These are phyloP conservation scores for Plasmodium gallinaceum DNA, from an alignment of 169 alveolate genomes.

Conservation along the genomic window DNA sequence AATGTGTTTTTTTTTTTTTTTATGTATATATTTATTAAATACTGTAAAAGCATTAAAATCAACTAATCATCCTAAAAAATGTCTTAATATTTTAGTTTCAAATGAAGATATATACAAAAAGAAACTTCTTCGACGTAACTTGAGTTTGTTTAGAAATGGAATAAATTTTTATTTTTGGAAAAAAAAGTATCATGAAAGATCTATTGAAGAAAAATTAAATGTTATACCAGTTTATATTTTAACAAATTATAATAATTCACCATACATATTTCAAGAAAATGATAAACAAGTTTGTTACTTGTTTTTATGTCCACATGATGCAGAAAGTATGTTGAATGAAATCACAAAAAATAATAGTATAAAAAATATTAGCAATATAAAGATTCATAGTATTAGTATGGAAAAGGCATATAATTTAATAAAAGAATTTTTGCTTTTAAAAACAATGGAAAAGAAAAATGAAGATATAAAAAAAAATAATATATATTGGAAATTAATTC, in stretches of 20 bases:
- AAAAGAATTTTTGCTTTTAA: constrained; percentile 47
- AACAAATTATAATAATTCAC: constrained; percentile 66
- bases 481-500: constrained; percentile 57
- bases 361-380: constrained; percentile 38
- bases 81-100: background rate
- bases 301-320: constrained; percentile 73
- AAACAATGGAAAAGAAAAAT: constrained; percentile 26
- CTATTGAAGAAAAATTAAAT: constrained; percentile 58
- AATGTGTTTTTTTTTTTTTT: constrained; percentile 26
- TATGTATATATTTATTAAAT: constrained; percentile 28
- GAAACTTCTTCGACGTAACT: background rate
- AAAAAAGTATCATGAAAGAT: constrained; percentile 61
- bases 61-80: background rate
- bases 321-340: constrained; percentile 58
- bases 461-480: constrained; percentile 32
- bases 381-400: constrained; percentile 42
- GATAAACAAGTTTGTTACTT: constrained; percentile 64
- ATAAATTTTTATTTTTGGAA: constrained; percentile 45
- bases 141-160: constrained; percentile 24
- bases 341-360: constrained; percentile 63
- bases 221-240: constrained; percentile 52
- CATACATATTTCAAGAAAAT: constrained; percentile 70
- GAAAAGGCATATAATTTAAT: constrained; percentile 63
- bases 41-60: background rate
- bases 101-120: constrained; percentile 4